Evolutionary conservation across 306 rosid genomes (phyloP), one percentile per base, ranked within the genome.

Genomic region (Lathyrus sativus): DNA sequence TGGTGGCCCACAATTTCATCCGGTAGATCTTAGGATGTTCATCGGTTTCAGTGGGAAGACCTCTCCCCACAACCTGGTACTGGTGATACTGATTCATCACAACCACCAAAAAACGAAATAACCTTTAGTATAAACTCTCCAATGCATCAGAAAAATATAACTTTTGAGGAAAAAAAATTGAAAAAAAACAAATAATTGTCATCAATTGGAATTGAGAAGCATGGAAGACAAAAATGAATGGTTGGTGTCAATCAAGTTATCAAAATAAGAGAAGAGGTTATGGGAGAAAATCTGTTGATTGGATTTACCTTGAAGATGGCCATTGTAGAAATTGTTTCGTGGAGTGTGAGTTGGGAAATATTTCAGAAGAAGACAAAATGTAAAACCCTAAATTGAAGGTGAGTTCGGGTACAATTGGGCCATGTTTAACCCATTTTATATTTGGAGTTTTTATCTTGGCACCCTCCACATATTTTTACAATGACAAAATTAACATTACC

Each of bases 1-100:
- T 89, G 76, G 89, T 86, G 67, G 89, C 91, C 96, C 92, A 89
- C 0, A 86, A 88, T 80, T 89, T 86, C 96, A 86, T 86, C 22
- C 88, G 45, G 56, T 82, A 89, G 80, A 89, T 89, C 87, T 82
- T 89, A 24, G 96, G 96, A 18, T 84, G 92, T 74, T 77, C 92
- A 71, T 82, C 96, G 0, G 58, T 62, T 59, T 86, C 90, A 29
- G 85, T 71, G 11, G 96, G 96, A 49, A 86, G 88, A 43, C 81
- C 96, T 51, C 96, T 86, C 22, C 96, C 92, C 9, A 86, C 96
- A 3, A 89, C 96, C 77, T 86, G 96, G 80, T 89, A 86, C 70
- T 86, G 92, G 51, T 86, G 96, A 79, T 72, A 84, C 96, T 89
- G 87, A 4, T 64, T 55, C 72, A 55, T 11, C 54, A 19, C 6